Base-by-base conservation (phyloP, 805 yeast genomes). In the Lachancea kluyveri region DNA sequence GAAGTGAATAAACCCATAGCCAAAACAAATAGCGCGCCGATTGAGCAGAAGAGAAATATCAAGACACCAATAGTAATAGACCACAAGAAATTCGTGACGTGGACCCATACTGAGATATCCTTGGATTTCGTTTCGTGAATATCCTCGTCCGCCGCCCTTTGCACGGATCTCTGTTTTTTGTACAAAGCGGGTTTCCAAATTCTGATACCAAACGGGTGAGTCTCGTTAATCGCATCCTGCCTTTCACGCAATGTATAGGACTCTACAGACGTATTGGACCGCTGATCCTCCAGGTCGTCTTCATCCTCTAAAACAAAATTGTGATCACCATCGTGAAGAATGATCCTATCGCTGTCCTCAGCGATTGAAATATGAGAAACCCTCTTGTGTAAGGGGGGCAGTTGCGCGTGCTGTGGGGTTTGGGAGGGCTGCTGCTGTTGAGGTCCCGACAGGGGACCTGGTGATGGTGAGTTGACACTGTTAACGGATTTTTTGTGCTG, bases 151-250 rank as follows among this genome's bases (percentile, higher is more conserved):
- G 97, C 96, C 37, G 85, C 79, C 24, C 77, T 69, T 45, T 92
- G 92, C 19, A 92, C 96, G 4, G 96, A 84, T 49, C 98, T 77
- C 37, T 73, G 72, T 57, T 92, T 92, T 56, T 92, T 92, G 61
- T 92, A 92, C 35, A 92, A 65, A 2, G 97, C 96, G 1, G 98
- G 98, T 52, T 92, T 92, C 98, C 98, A 92, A 48, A 92, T 85
- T 57, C 95, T 80, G 27, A 92, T 90, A 69, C 98, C 98, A 50
- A 92, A 92, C 1, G 98, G 98, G 64, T 92, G 98, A 4, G 96
- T 87, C 31, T 83, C 78, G 53, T 92, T 92, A 53, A 92, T 92
- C 10, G 98, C 98, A 46, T 84, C 88, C 58, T 92, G 98, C 43
- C 96, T 77, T 45, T 88, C 95, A 39, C 92, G 69, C 33, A 90